Base-by-base conservation (phyloP, 2,329 filamentous ascomycete species). In the Colletotrichum viniferum region DNA sequence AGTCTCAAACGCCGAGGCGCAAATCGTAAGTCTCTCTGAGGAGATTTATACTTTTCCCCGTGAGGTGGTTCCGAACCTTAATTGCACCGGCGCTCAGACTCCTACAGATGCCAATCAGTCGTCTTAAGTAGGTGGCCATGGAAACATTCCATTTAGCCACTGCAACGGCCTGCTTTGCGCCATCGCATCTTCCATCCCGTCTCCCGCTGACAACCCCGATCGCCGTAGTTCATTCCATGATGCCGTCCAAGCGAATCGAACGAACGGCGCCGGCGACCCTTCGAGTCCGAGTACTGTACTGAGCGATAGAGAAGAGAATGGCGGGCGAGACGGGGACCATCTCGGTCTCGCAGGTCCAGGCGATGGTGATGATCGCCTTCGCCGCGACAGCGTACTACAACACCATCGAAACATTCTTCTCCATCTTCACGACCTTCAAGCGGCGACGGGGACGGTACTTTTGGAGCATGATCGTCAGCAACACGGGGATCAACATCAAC, bases 351-450 rank as follows among this genome's bases (percentile, higher is more conserved):
- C 69, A 73, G 58, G 63, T 32, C 26, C 73, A 73, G 69, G 73
- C 73, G 48, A 75, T 75, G 69, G 58, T 84, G 65, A 76, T 77
- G 58, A 77, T 88, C 65, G 84, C 85, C 48, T 83, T 87, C 36
- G 85, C 85, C 66, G 82, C 80, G 2, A 73, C 75, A 1, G 77
- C 78, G 10, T 76, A 74, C 28, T 76, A 66, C 43, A 76, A 70
- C 14, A 70, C 74, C 8, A 62, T 77, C 28, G 79, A 80, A 52
- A 78, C 78, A 10, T 74, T 74, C 56, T 61, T 80, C 61, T 75
- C 78, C 77, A 77, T 79, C 55, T 76, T 79, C 68, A 60, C 69
- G 24, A 78, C 77, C 5, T 80, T 80, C 77, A 77, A 78, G 52
- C 56, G 66, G 18, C 74, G 76, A 6, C 48, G 38, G 34, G 78